Conservation (phyloP, 78 protist species). For the Pigoraptor vietnamica region DNA sequence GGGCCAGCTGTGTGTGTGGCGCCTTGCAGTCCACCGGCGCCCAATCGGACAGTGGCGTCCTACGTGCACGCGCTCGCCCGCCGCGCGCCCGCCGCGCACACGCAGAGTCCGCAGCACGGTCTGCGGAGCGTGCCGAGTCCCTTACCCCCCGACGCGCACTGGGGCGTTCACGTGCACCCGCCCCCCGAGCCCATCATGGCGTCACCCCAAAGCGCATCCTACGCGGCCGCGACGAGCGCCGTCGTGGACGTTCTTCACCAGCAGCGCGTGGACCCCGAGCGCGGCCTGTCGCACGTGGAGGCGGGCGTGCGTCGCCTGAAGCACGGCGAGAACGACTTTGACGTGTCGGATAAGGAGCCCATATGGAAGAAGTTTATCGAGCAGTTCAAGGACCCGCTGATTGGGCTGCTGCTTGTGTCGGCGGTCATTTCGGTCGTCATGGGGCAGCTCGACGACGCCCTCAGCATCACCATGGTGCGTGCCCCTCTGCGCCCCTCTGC, state of each 20-base stretch:
- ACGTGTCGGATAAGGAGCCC: neutral
- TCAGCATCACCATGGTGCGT: slow-evolving; percentile 27
- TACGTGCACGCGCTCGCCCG: neutral
- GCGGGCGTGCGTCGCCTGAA: neutral
- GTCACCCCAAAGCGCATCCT: neutral
- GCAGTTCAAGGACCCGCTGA: slow-evolving; percentile 21
- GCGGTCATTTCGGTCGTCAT: slow-evolving; percentile 18
- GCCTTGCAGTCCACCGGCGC: too few species aligned
- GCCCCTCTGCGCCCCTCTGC: neutral
- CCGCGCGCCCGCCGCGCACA: neutral
- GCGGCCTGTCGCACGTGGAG: neutral
- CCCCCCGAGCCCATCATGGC: too few species aligned
- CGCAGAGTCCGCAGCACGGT: too few species aligned
- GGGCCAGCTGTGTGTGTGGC: neutral
- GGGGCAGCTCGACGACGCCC: slow-evolving; percentile 53
- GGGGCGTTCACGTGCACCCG: too few species aligned
- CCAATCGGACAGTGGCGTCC: neutral
- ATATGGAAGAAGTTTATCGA: neutral
- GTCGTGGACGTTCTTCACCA: neutral
- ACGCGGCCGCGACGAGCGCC: neutral
- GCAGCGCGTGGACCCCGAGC: neutral
- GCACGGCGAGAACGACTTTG: neutral
- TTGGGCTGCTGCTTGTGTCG: neutral
- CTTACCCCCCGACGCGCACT: too few species aligned
- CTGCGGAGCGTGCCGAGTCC: too few species aligned